Evolutionary conservation across 2,329 filamentous ascomycete species (phyloP).

Genomic region (Fusarium sterilihyphosum): DNA sequence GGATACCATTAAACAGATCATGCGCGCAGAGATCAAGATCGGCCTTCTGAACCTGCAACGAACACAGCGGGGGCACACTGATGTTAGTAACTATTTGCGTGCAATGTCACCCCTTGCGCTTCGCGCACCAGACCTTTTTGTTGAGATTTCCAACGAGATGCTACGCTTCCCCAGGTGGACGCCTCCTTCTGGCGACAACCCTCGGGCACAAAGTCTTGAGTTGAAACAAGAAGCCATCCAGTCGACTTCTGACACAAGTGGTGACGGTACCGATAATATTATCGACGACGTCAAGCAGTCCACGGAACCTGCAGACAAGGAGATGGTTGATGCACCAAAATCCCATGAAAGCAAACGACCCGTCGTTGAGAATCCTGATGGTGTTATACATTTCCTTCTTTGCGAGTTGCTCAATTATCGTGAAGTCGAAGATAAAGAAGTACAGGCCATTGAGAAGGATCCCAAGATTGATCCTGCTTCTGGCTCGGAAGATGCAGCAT

Average conservation of each 20-base stretch:
- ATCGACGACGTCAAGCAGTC: constrained; percentile 64
- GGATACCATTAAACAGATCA: constrained; percentile 87
- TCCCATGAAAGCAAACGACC: constrained; percentile 79
- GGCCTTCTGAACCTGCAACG: constrained; percentile 71
- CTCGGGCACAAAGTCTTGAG: constrained; percentile 50
- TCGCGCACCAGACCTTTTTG: constrained; percentile 84
- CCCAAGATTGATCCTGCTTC: constrained; percentile 49
- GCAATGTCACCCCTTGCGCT: constrained; percentile 82
- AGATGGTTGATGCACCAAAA: constrained; percentile 73
- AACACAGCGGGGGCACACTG: constrained; percentile 64
- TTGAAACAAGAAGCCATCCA: constrained; percentile 52
- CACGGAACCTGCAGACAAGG: constrained; percentile 68
- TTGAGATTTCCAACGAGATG: constrained; percentile 87
- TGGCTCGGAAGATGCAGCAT: constrained; percentile 35
- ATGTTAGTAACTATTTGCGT: constrained; percentile 78
- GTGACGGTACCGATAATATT: constrained; percentile 23
- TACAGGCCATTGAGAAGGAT: constrained; percentile 56
- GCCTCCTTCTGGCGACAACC: constrained; percentile 48
- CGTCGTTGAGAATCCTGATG: constrained; percentile 90
- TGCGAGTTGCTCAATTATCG: constrained; percentile 92
- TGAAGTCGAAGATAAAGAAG: constrained; percentile 88
- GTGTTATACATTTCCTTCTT: constrained; percentile 93
- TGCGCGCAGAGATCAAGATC: constrained; percentile 87
- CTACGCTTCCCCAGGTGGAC: constrained; percentile 76
- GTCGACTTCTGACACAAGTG: constrained; percentile 19